Evolutionary conservation across 306 rosid genomes (phyloP), one percentile per base, ranked within the genome.

Genomic region (Corylus americana): DNA sequence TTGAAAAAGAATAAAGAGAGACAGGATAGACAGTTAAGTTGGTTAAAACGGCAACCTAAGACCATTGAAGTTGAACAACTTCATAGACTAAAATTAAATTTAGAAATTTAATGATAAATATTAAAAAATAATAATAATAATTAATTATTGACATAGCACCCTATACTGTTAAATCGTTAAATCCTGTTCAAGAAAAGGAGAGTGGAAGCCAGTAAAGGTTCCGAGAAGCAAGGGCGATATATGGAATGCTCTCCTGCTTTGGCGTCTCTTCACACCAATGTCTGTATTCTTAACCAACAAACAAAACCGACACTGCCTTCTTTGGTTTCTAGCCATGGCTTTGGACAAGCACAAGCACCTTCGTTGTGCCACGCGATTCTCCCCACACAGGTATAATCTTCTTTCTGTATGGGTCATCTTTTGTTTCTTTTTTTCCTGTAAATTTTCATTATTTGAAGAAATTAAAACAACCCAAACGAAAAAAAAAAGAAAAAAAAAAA

Each of bases 1-100:
- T 31, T 31, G 2, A 4, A 39, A 39, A 39, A 39, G 45, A 42
- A 42, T 4, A 37, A 17, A n/a, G 5, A 63, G 17, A 17, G 50
- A 67, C 13, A 42, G 8, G 27, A 12, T 8, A 67, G 22, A 67
- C 72, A n/a, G 72, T 67, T 67, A 42, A 67, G 72, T 67, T 67
- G 1, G 51, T 42, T 67, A 42, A 9, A 14, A 39, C 7, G 17
- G 7, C 29, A 62, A 62, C 69, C 6, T 31, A 16, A 29, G 29
- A 31, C 13, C 39, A 59, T 7, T 22, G 35, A 25, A 31, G 25
- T 7, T 22, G 45, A 6, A 42, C 45, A 6, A 42, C 7, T 42
- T 42, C 45, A 42, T 42, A 42, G 6, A 42, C 7, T 4, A 39
- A 39, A 39, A 39, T 39, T 39, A 39, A 39, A 39, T 39, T 39